Evolutionary conservation across 257 asterid genomes (phyloP), one percentile per base, ranked within the genome.

Genomic region (Solanum ossicruentum): DNA sequence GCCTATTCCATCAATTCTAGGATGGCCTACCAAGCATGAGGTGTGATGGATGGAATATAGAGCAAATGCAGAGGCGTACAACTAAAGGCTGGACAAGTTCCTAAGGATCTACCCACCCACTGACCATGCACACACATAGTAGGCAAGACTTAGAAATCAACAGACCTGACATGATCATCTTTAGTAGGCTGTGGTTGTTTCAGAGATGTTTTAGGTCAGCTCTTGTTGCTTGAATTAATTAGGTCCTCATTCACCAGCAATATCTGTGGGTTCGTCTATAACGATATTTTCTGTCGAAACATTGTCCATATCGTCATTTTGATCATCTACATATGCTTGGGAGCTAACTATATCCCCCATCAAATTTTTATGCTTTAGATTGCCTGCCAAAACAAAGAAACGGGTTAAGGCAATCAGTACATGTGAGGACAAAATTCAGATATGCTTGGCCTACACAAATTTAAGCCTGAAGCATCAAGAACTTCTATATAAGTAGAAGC

Each of bases 301-400:
- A 81, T 85, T 85, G 52, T 89, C 83, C 23, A 63, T 83, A 47
- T 56, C 86, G 85, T 91, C 92, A 49, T 79, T 84, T 83, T 91
- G 86, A 87, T 88, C 91, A 85, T 91, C 97, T 87, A 89, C 20
- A 86, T 95, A 95, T 73, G 95, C 98, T 88, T 95, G 98, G 75
- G 98, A 95, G 92, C 98, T 92, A 45, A 95, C 95, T 82, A 92
- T 85, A 67, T 92, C 95, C 79, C 98, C 98, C 93, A 75, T 92
- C 91, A 95, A 90, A 86, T 95, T 93, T 87, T 95, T 95, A 75
- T 95, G 98, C 92, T 92, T 95, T 69, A 95, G 93, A 86, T 95
- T 95, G 86, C 98, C 97, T 95, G 94, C 84, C 75, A 90, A 70
- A 67, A 63, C 83, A 51, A 86, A 67, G 86, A 75, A 83, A 49